These are phyloP conservation scores for Neofusicoccum sp. DNA, from an alignment of 2,329 filamentous ascomycete genomes.

Conservation along the genomic window DNA sequence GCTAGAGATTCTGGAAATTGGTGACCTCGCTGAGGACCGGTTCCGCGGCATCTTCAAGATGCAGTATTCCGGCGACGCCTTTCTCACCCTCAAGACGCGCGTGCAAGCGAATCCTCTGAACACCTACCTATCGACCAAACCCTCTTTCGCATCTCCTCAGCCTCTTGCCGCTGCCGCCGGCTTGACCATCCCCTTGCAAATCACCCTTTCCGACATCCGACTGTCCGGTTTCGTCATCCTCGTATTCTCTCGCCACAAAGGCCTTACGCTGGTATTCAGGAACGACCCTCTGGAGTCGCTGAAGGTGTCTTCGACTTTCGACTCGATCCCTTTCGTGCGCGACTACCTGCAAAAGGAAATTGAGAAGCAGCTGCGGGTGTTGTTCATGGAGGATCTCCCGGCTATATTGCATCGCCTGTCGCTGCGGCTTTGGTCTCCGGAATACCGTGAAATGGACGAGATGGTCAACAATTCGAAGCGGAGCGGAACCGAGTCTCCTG, in stretches of 20 bases:
- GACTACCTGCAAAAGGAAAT: conserved; percentile 97
- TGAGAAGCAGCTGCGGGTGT: conserved; percentile 83
- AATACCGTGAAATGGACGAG: conserved; percentile 72
- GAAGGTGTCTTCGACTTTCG: conserved; percentile 98
- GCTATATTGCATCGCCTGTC: conserved; percentile 95
- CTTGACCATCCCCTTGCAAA: conserved; percentile 95
- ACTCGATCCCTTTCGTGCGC: conserved; percentile 97
- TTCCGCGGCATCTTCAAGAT: conserved; percentile 99
- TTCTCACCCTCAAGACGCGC: conserved; percentile 89
- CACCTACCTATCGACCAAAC: conserved; percentile 90
- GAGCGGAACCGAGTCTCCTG: conserved; percentile 46
- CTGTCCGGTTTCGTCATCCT: conserved; percentile 96
- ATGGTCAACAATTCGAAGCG: conserved; percentile 48
- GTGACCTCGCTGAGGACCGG: conserved; percentile 92
- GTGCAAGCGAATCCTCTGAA: conserved; percentile 98
- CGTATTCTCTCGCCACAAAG: conserved; percentile 97
- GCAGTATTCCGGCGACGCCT: conserved; percentile 95
- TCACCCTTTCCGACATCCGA: conserved; percentile 93
- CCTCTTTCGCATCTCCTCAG: conserved; percentile 87
- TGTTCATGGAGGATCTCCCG: conserved; percentile 98
- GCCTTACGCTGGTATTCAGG: conserved; percentile 92
- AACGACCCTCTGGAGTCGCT: conserved; percentile 98
- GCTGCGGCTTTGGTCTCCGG: conserved; percentile 84
- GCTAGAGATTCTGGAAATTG: conserved; percentile 95
- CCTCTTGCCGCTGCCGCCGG: conserved; percentile 89